These are phyloP conservation scores for Saccharomyces paradoxus DNA, from an alignment of 805 yeast genomes.

Conservation along the genomic window DNA sequence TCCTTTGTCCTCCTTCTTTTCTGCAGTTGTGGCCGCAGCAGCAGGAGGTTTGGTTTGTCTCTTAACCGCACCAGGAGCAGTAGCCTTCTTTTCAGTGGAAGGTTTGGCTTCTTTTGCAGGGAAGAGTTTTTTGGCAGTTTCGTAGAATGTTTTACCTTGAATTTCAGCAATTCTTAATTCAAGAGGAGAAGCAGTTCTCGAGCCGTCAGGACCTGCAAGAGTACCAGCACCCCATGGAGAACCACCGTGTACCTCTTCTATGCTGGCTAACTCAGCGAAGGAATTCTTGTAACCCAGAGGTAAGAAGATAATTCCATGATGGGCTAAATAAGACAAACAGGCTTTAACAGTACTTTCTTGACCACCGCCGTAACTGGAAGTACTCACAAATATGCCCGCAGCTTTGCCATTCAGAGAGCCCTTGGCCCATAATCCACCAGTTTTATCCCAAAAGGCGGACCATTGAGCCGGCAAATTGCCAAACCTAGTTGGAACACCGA, in stretches of 20 bases:
- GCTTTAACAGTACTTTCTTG: slow-evolving; percentile 67
- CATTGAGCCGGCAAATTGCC: slow-evolving; percentile 75
- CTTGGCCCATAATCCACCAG: slow-evolving; percentile 73
- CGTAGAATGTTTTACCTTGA: slow-evolving; percentile 65
- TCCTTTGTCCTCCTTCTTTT: slow-evolving; percentile 20
- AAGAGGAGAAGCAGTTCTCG: slow-evolving; percentile 55
- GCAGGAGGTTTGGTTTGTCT: slow-evolving; percentile 3
- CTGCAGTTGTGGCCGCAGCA: slow-evolving; percentile 11
- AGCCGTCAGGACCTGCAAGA: slow-evolving; percentile 68
- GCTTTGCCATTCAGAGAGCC: slow-evolving; percentile 68
- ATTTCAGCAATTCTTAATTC: slow-evolving; percentile 57
- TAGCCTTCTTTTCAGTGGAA: slow-evolving; percentile 5
- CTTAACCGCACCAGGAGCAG: slow-evolving; percentile 9
- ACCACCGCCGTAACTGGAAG: slow-evolving; percentile 72
- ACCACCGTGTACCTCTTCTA: slow-evolving; percentile 71
- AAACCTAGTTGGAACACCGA: slow-evolving; percentile 77
- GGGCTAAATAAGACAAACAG: slow-evolving; percentile 53
- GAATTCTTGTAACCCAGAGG: slow-evolving; percentile 68
- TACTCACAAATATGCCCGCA: slow-evolving; percentile 66
- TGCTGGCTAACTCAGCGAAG: slow-evolving; percentile 47
- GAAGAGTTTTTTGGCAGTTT: slow-evolving; percentile 33
- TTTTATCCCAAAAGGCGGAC: slow-evolving; percentile 66
- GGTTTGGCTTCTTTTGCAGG: not conserved
- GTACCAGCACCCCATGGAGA: slow-evolving; percentile 89
- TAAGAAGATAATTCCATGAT: slow-evolving; percentile 71